phyloP scores from a whole-genome alignment of 345 rosid species.

The Ceriops zippeliana region DNA sequence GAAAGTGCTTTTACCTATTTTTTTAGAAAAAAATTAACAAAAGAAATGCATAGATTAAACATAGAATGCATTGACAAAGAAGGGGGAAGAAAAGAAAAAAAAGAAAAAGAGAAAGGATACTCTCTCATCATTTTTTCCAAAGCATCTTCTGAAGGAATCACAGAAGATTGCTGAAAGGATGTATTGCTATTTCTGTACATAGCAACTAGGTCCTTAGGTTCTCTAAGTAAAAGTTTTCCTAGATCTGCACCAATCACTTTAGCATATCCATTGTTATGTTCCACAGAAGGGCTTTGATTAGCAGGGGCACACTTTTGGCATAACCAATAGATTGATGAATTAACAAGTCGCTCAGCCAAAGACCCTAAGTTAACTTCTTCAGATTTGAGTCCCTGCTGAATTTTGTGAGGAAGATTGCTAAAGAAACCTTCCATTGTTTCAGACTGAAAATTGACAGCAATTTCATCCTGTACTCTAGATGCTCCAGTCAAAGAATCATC shows the following conservation, averaged over 20 bases:
- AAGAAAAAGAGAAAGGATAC: slow-evolving; percentile 56
- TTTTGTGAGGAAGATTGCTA: slow-evolving; percentile 49
- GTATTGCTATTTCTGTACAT: slow-evolving; percentile 37
- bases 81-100: background rate
- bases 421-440: slow-evolving; percentile 63
- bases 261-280: slow-evolving; percentile 28
- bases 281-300: slow-evolving; percentile 33
- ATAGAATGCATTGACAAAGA: background rate
- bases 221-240: slow-evolving; percentile 52
- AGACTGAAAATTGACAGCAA: slow-evolving; percentile 30
- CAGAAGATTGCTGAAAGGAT: slow-evolving; percentile 32
- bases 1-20: slow-evolving; percentile 27
- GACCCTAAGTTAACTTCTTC: slow-evolving; percentile 71
- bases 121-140: slow-evolving; percentile 52
- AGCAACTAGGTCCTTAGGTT: slow-evolving; percentile 65
- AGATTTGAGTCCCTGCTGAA: slow-evolving; percentile 67
- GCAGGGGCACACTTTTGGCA: slow-evolving; percentile 48
- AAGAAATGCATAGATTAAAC: background rate
- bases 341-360: slow-evolving; percentile 78
- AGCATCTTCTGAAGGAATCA: slow-evolving; percentile 24
- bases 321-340: slow-evolving; percentile 52
- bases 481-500: slow-evolving; percentile 55
- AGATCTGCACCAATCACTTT: slow-evolving; percentile 44
- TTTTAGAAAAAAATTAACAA: background rate
- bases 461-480: slow-evolving; percentile 54